Percentiles rank a stretch among this genome's conserved stretches.
phyloP scores from a whole-genome alignment of 306 rosid species.

The Parietaria judaica region DNA sequence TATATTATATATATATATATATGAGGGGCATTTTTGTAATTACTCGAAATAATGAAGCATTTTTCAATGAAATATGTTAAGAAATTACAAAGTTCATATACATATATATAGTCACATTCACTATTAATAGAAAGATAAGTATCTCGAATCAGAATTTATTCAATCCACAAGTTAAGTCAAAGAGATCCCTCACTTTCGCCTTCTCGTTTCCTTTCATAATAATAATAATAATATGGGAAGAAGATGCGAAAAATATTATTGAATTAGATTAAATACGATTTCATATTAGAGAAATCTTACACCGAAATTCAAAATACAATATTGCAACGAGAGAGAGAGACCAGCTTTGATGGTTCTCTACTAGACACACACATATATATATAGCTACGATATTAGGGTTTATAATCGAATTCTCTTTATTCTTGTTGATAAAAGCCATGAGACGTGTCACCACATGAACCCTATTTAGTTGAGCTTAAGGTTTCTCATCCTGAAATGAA shows the following conservation, averaged over 20 bases:
- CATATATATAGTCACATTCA: not conserved
- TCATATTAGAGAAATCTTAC: not conserved
- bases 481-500: conserved; percentile 54
- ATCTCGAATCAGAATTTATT: not conserved
- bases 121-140: not conserved
- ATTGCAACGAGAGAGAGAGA: not conserved
- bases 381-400: not conserved
- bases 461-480: conserved; percentile 45
- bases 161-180: conserved; percentile 1
- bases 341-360: not conserved
- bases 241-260: too few relatives aligned
- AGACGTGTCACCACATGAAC: not conserved
- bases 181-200: not conserved
- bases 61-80: too few relatives aligned
- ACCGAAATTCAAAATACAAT: too few relatives aligned
- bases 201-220: not conserved
- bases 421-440: conserved; percentile 4
- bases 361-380: not conserved
- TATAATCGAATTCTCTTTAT: conserved; percentile 1
- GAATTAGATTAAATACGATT: not conserved
- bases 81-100: too few relatives aligned
- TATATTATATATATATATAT: too few relatives aligned
- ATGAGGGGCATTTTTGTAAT: too few relatives aligned
- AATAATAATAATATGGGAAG: too few relatives aligned
- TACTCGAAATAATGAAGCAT: too few relatives aligned